These are phyloP conservation scores for Arthrobotrys megalospora DNA, from an alignment of 2,329 filamentous ascomycete genomes.

Conservation along the genomic window DNA sequence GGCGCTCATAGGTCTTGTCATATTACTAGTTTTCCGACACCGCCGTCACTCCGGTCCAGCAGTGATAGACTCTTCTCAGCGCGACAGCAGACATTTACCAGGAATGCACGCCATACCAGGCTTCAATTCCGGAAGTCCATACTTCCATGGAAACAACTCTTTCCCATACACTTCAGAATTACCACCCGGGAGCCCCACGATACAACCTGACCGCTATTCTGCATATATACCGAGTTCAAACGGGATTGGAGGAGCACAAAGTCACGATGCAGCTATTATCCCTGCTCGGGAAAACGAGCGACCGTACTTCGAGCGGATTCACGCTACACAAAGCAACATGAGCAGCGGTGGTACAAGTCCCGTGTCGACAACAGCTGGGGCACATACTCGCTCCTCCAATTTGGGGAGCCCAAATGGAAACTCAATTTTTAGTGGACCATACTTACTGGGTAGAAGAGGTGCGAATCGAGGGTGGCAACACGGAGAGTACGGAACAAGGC, in stretches of 20 bases:
- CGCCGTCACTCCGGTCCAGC: slow-evolving; percentile 5
- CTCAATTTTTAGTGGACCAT: slow-evolving; percentile 15
- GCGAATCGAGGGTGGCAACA: slow-evolving; percentile 15
- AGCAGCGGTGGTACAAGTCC: slow-evolving; percentile 39
- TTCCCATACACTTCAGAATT: slow-evolving; percentile 32
- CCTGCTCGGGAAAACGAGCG: slow-evolving; percentile 48
- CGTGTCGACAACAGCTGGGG: slow-evolving; percentile 23
- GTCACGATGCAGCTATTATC: slow-evolving; percentile 44
- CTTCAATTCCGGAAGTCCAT: slow-evolving; percentile 19
- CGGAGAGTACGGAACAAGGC: slow-evolving; percentile 36
- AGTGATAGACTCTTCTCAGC: not conserved
- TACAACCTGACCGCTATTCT: slow-evolving; percentile 32
- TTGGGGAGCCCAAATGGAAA: slow-evolving; percentile 18
- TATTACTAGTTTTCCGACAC: slow-evolving; percentile 61
- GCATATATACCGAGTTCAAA: slow-evolving; percentile 1
- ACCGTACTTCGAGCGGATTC: slow-evolving; percentile 43
- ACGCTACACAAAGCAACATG: slow-evolving; percentile 32
- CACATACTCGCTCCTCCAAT: slow-evolving; percentile 6
- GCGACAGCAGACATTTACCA: slow-evolving; percentile 8
- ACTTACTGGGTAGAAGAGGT: slow-evolving; percentile 23
- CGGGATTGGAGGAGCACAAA: slow-evolving; percentile 25
- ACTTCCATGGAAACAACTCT: slow-evolving; percentile 32
- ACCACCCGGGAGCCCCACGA: slow-evolving; percentile 34
- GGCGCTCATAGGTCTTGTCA: slow-evolving; percentile 69
- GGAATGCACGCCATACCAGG: not conserved